A percentile compares a stretch with the other conserved stretches of the same genome.
phyloP scores from a whole-genome alignment of 176 grass and related monocot species.

The Zea mays region Zm-B73-REFERENCE-NAM-5.0 NC_050097.1:238420501-238421000 shows the following conservation, averaged over 20 bases:
- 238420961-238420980: no score
- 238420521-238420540: constrained; percentile 29
- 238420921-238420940: no score
- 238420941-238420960: no score
- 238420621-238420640: not conserved
- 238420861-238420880: no score
- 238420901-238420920: no score
- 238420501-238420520: constrained; percentile 65
- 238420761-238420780: constrained; percentile 33
- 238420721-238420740: constrained; percentile 31
- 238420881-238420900: no score
- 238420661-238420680: not conserved
- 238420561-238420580: constrained; percentile 67
- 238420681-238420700: constrained; percentile 11
- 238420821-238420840: no score
- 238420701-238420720: not conserved
- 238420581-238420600: constrained; percentile 78
- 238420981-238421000: no score
- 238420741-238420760: not conserved
- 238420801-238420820: not conserved
- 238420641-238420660: not conserved
- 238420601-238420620: constrained; percentile 76
- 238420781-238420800: not conserved
- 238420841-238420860: no score
- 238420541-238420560: constrained; percentile 45